Conservation (phyloP, 768 basidiomycete species). For the Tylopilus vinaceipallidus region DNA sequence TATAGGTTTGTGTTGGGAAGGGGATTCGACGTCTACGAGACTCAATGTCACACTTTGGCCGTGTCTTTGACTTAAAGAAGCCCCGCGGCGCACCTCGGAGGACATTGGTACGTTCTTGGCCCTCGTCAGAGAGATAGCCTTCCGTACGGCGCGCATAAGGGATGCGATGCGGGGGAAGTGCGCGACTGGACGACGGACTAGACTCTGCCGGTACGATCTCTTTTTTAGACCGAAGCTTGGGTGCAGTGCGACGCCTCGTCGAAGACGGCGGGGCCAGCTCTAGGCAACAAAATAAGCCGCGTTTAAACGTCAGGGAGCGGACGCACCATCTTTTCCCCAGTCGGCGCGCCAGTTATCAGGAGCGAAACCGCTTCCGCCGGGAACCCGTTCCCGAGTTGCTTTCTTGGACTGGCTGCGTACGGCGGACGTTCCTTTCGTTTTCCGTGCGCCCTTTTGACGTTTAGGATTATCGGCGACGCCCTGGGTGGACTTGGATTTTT, state of each 20-base stretch:
- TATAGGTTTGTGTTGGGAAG: slow-evolving; percentile 50
- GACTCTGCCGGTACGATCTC: background rate
- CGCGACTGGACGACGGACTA: slow-evolving; percentile 2
- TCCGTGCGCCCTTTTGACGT: slow-evolving; percentile 2
- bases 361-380: slow-evolving; percentile 4
- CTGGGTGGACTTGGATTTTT: slow-evolving; percentile 8
- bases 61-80: background rate
- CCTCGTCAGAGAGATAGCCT: slow-evolving; percentile 19
- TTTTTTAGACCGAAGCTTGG: slow-evolving; percentile 6
- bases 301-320: background rate
- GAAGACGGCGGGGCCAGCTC: slow-evolving; percentile 14
- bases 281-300: background rate
- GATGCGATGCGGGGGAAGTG: slow-evolving; percentile 21
- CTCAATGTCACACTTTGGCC: background rate
- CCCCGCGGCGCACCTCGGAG: slow-evolving; percentile 17
- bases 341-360: slow-evolving; percentile 7
- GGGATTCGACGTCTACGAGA: slow-evolving; percentile 42
- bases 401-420: background rate
- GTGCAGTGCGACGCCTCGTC: background rate
- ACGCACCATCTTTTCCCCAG: slow-evolving; percentile 30
- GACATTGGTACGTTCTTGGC: slow-evolving; percentile 1
- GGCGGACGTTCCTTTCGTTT: background rate
- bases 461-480: background rate
- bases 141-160: slow-evolving; percentile 29
- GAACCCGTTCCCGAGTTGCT: background rate